phyloP scores from a whole-genome alignment of 768 basidiomycete genomes.

The Daedalea quercina region DNA sequence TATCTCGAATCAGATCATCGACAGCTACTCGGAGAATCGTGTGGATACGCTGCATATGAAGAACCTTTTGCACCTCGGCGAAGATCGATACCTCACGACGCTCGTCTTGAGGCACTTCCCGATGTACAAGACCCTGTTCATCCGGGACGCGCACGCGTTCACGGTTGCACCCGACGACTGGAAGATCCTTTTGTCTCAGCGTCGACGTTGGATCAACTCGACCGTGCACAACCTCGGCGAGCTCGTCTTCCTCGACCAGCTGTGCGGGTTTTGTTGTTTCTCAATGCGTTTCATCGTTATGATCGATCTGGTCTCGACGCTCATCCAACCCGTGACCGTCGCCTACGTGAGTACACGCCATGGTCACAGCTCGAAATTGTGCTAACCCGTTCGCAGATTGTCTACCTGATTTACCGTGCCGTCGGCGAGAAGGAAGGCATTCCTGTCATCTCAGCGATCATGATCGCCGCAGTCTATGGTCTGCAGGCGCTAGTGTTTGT shows the following conservation, averaged over 20 bases:
- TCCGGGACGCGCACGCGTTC: constrained; percentile 88
- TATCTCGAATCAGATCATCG: constrained; percentile 83
- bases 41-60: constrained; percentile 99
- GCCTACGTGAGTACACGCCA: constrained; percentile 65
- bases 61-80: constrained; percentile 94
- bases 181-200: constrained; percentile 89
- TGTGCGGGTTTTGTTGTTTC: constrained; percentile 98
- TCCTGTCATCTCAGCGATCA: constrained; percentile 77
- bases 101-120: constrained; percentile 95
- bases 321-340: constrained; percentile 81
- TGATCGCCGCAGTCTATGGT: constrained; percentile 94
- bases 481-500: constrained; percentile 84
- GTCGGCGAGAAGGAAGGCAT: constrained; percentile 58
- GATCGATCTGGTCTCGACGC: constrained; percentile 87
- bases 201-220: constrained; percentile 99
- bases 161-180: constrained; percentile 96
- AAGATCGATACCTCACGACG: constrained; percentile 98
- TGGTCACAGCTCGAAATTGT: too few species aligned
- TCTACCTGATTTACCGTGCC: constrained; percentile 80
- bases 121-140: constrained; percentile 89
- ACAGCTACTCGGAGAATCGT: constrained; percentile 92
- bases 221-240: constrained; percentile 97
- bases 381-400: constrained; percentile 65
- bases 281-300: constrained; percentile 98
- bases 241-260: constrained; percentile 82